These are phyloP conservation scores for Agapanthus africanus DNA, from an alignment of 106 monocot species.

Conservation along the genomic window DNA sequence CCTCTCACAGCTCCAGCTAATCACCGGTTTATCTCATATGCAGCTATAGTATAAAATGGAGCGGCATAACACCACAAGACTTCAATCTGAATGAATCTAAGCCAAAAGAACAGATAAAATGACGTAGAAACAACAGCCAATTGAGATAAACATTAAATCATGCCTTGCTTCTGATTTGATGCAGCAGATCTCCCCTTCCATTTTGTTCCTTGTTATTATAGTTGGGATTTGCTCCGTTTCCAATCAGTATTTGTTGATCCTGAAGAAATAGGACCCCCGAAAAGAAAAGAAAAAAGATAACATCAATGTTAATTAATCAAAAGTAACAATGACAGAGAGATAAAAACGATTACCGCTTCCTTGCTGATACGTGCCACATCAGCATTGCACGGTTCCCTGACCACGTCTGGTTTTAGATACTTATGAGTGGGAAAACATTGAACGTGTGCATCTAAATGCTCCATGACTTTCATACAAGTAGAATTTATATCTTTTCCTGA, in stretches of 20 bases:
- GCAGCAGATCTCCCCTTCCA: not conserved
- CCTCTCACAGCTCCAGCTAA: too few relatives aligned
- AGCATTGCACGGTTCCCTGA: not conserved
- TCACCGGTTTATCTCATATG: too few relatives aligned
- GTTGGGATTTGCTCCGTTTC: not conserved
- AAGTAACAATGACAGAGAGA: not conserved
- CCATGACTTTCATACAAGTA: not conserved
- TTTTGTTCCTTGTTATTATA: not conserved
- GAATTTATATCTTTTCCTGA: not conserved
- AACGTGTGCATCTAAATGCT: not conserved
- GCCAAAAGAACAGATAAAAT: not conserved
- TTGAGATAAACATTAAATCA: not conserved
- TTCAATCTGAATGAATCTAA: not conserved
- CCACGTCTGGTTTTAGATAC: not conserved
- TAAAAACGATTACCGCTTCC: not conserved
- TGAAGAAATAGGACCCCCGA: not conserved
- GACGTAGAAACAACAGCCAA: not conserved
- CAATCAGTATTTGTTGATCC: not conserved
- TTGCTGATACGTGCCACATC: not conserved
- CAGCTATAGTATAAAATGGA: too few relatives aligned
- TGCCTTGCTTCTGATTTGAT: conserved; percentile 12
- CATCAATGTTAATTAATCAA: too few relatives aligned
- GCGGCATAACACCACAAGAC: not conserved
- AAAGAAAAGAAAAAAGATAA: too few relatives aligned
- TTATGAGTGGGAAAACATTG: not conserved